Conservation (phyloP, 805 yeast species). For the Lachancea mirantina region DNA sequence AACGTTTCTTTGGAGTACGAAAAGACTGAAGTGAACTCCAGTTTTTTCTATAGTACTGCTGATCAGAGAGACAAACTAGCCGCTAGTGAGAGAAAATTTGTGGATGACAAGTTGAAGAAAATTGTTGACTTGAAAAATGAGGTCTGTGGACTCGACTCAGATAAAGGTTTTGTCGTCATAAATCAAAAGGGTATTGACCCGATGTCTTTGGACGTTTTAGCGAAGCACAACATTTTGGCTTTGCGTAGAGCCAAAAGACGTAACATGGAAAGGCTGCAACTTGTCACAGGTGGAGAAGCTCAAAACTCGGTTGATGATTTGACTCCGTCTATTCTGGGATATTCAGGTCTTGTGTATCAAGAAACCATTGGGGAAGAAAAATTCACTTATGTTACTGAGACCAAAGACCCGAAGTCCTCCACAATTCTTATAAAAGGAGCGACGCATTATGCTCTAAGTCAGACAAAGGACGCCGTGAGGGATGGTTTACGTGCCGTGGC, state of each 20-base stretch:
- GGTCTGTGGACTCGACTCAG: conserved; percentile 71
- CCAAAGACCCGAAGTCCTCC: conserved; percentile 81
- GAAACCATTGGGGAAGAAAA: conserved; percentile 95
- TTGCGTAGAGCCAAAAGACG: conserved; percentile 97
- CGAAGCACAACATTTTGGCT: conserved; percentile 88
- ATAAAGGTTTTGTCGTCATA: conserved; percentile 82
- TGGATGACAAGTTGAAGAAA: conserved; percentile 85
- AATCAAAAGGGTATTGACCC: conserved; percentile 99
- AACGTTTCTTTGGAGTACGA: conserved; percentile 95
- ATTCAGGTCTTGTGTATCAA: conserved; percentile 85
- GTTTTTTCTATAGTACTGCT: conserved; percentile 89
- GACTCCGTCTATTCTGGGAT: conserved; percentile 71
- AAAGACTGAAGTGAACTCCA: conserved; percentile 94
- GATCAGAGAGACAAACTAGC: conserved; percentile 95
- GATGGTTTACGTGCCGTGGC: conserved; percentile 95
- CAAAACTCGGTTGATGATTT: conserved; percentile 96
- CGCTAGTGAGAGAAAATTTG: conserved; percentile 86
- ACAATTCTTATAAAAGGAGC: conserved; percentile 92
- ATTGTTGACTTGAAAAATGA: conserved; percentile 89
- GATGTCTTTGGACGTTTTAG: conserved; percentile 89
- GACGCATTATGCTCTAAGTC: conserved; percentile 79
- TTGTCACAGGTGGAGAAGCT: conserved; percentile 95
- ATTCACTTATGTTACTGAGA: conserved; percentile 90
- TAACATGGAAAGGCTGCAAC: conserved; percentile 96
- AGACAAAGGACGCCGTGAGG: conserved; percentile 93